Conservation (phyloP, 1,284 basidiomycete genomes). For the Neonothopanus nambi region DNA sequence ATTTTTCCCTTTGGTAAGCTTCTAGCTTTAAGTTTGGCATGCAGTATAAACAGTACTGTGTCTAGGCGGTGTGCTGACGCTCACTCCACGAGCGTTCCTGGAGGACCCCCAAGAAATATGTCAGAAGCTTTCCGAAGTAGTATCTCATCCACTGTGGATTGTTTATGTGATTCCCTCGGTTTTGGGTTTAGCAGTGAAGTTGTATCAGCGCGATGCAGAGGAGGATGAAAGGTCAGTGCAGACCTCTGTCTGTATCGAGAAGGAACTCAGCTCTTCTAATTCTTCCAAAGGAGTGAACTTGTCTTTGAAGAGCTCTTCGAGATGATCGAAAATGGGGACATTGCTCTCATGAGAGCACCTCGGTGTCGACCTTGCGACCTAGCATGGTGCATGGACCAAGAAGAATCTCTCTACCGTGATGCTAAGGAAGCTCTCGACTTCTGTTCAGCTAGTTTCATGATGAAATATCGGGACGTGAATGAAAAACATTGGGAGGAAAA, state of each 20-base stretch:
- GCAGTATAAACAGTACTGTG: conserved; percentile 1
- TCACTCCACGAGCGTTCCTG: conserved; percentile 58
- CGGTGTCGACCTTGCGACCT: conserved; percentile 22
- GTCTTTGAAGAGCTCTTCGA: conserved; percentile 43
- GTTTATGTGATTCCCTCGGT: conserved; percentile 62
- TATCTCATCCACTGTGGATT: conserved; percentile 64
- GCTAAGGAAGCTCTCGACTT: conserved; percentile 40
- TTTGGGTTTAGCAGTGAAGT: conserved; percentile 46
- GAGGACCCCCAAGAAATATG: conserved; percentile 47
- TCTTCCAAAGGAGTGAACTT: conserved; percentile 37
- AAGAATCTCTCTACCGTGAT: conserved; percentile 20
- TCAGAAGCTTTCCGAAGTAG: conserved; percentile 46
- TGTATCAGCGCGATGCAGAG: conserved; percentile 25
- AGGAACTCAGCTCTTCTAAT: too few species aligned
- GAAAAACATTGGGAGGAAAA: too few species aligned
- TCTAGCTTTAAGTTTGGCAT: conserved; percentile 11
- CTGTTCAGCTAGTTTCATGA: conserved; percentile 39
- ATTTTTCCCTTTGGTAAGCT: conserved; percentile 63
- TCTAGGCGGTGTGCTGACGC: conserved; percentile 67
- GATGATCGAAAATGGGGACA: conserved; percentile 50
- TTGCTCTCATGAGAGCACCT: conserved; percentile 51
- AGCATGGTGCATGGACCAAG: conserved; percentile 7
- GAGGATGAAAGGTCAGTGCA: conserved; percentile 24
- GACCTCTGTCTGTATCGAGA: too few species aligned
- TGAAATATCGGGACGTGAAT: conserved; percentile 16